Base-by-base conservation (phyloP, 2,329 filamentous ascomycete species). In the Podosphaera fusca region DNA sequence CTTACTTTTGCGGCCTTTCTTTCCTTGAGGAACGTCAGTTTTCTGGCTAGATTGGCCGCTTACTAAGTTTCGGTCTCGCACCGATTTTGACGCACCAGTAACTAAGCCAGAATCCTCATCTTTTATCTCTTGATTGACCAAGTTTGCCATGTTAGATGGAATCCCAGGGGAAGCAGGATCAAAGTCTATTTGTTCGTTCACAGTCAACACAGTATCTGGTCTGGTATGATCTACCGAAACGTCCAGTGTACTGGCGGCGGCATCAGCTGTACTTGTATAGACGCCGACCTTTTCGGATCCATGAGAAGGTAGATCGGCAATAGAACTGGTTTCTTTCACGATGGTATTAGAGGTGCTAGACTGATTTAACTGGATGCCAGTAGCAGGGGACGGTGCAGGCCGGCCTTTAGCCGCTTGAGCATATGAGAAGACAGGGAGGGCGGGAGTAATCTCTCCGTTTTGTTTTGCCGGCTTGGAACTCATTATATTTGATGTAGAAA, bases 361-460 rank as follows among this genome's bases (percentile, higher is more conserved):
- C 51, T 65, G 65, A 58, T 63, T 64, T 56, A 63, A 64, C 35
- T 64, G 63, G 52, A 61, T 60, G 31, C 61, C 59, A 29, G 63
- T 63, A 35, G 61, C 58, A 54, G 63, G 61, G 29, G 62, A 62
- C 40, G 63, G 49, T 46, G 63, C 46, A 58, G 61, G 59, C 65
- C 84, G 78, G 66, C 89, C 87, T 70, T 92, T 92, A 59, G 90
- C 90, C 67, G 90, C 90, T 76, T 95, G 88, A 65, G 90, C 90
- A 71, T 96, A 96, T 59, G 90, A 95, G 69, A 95, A 95, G 38
- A 79, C 74, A 60, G 79, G 74, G 61, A 78, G 67, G 55, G 61
- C 61, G 54, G 64, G 58, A 53, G 61, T 54, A 56, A 60, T 60
- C 55, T 72, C 66, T 66, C 65, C 64, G 42, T 62, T 59, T 29